Conservation (phyloP, 2,329 filamentous ascomycete genomes). For the Cladorrhinum sp. region DNA sequence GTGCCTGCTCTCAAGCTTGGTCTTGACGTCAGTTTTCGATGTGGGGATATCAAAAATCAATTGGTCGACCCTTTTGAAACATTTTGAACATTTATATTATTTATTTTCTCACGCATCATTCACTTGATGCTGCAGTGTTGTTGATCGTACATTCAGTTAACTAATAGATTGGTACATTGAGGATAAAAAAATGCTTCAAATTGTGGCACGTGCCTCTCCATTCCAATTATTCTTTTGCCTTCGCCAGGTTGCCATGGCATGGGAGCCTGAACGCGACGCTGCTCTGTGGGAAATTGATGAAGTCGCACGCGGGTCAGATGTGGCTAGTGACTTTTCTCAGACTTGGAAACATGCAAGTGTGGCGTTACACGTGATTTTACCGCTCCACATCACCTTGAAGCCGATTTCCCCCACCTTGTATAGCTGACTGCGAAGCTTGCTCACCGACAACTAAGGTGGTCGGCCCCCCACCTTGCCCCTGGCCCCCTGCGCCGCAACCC, state of each 20-base stretch:
- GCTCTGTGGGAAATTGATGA: background rate
- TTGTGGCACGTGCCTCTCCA: conserved; percentile 8
- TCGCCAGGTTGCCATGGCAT: conserved; percentile 7
- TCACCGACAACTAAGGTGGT: background rate
- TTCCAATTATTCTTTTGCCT: conserved; percentile 3
- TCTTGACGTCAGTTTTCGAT: conserved; percentile 14
- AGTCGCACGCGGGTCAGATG: background rate
- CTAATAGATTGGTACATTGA: no score
- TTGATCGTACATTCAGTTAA: no score
- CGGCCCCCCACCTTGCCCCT: background rate
- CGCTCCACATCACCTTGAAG: background rate
- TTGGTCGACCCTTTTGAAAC: background rate
- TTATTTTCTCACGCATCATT: background rate
- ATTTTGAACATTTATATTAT: background rate
- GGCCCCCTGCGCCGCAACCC: background rate
- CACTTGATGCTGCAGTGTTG: no score
- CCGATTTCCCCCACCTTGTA: background rate
- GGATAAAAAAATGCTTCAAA: background rate
- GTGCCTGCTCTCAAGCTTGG: background rate
- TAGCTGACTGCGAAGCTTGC: background rate
- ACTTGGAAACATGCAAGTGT: background rate
- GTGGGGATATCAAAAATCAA: background rate
- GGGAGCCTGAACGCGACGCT: conserved; percentile 10
- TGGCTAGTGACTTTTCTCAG: background rate
- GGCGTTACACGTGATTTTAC: conserved; percentile 2